Percentiles rank a stretch among this genome's conserved stretches.
Conservation (phyloP, 2,329 filamentous ascomycete species). For the Hysterium pulicare region DNA sequence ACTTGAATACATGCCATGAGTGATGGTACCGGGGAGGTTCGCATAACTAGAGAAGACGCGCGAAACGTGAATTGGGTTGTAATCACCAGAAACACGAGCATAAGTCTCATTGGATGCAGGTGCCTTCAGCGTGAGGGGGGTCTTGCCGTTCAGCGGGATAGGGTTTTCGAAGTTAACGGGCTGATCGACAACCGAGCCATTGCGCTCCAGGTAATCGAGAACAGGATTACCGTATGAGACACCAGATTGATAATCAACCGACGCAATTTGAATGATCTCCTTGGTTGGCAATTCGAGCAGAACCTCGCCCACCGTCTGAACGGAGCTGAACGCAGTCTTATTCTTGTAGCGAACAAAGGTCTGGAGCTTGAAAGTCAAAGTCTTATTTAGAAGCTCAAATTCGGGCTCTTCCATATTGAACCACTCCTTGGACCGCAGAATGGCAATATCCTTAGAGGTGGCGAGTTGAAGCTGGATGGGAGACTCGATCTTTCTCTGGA, state of each 20-base stretch:
- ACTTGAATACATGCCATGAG: conserved; percentile 99
- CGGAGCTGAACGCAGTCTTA: conserved; percentile 82
- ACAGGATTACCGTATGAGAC: conserved; percentile 94
- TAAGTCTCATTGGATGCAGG: conserved; percentile 98
- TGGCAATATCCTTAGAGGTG: conserved; percentile 86
- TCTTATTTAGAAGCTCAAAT: conserved; percentile 86
- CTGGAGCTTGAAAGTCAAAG: conserved; percentile 91
- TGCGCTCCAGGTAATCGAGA: conserved; percentile 88
- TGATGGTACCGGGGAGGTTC: conserved; percentile 93
- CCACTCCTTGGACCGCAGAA: conserved; percentile 96
- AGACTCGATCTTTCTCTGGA: conserved; percentile 94
- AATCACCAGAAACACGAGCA: conserved; percentile 94
- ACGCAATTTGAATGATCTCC: conserved; percentile 96
- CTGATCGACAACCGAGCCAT: conserved; percentile 90
- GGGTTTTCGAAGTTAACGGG: conserved; percentile 96
- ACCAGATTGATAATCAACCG: conserved; percentile 90
- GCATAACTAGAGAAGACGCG: conserved; percentile 95
- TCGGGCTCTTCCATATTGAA: conserved; percentile 84
- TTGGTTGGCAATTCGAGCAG: conserved; percentile 93
- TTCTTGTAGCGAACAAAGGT: conserved; percentile 93
- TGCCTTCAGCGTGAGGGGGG: conserved; percentile 80
- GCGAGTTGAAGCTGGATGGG: conserved; percentile 89
- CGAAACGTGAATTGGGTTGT: conserved; percentile 98
- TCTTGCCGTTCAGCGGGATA: conserved; percentile 91
- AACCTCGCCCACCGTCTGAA: conserved; percentile 89